These are phyloP conservation scores for Kuraishia borneana DNA, from an alignment of 805 yeast species.

Conservation along the genomic window DNA sequence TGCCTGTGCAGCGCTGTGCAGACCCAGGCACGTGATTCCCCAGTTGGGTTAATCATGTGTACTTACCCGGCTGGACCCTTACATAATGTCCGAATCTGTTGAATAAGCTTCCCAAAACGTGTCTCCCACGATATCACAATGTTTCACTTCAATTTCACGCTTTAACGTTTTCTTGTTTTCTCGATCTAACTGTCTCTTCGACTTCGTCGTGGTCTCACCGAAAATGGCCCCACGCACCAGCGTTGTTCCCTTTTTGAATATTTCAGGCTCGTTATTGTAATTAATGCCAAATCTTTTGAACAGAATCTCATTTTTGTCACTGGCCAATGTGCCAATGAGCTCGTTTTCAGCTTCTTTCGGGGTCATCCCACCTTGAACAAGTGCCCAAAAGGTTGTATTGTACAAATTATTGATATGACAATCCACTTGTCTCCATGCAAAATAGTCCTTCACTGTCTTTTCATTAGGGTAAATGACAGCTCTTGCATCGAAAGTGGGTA, in stretches of 20 bases:
- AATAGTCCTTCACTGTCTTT: constrained; percentile 59
- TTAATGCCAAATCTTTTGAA: constrained; percentile 72
- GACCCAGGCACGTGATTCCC: too few species aligned
- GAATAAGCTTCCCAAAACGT: constrained; percentile 48
- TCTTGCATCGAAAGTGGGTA: constrained; percentile 88
- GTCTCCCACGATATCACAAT: constrained; percentile 55
- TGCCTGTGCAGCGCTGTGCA: too few species aligned
- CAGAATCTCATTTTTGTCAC: constrained; percentile 83
- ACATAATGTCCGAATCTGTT: too few species aligned
- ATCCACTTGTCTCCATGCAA: constrained; percentile 93
- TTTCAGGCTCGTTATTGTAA: constrained; percentile 84
- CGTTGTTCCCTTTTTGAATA: constrained; percentile 76
- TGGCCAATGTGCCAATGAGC: constrained; percentile 66
- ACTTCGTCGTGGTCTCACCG: constrained; percentile 6
- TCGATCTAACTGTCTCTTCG: constrained; percentile 39
- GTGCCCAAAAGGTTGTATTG: constrained; percentile 86
- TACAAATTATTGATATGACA: constrained; percentile 92
- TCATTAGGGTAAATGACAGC: constrained; percentile 76
- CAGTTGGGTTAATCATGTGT: too few species aligned
- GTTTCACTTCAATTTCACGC: constrained; percentile 31
- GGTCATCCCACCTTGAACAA: constrained; percentile 63
- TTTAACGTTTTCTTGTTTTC: constrained; percentile 36
- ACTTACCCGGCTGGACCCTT: too few species aligned
- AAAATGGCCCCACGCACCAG: constrained; percentile 35
- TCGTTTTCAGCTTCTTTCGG: constrained; percentile 73